Conservation (phyloP, 768 basidiomycete genomes). For the Trametes punicea region DNA sequence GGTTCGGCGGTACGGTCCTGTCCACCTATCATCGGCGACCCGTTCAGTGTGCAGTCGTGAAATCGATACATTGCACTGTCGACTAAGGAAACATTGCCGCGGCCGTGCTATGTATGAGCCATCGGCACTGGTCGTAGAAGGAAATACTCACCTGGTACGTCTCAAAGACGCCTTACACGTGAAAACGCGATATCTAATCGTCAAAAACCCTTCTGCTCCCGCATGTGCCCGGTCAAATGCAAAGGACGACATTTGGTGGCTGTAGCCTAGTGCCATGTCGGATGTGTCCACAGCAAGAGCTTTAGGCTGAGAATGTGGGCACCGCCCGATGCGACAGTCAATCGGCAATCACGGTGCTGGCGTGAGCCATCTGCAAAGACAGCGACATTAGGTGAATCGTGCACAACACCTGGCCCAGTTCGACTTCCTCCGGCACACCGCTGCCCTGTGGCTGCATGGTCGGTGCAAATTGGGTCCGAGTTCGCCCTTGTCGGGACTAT, state of each 20-base stretch:
- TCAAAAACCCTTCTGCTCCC: too few relatives aligned
- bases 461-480: neutral
- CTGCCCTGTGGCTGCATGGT: neutral
- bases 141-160: neutral
- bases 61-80: neutral
- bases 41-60: too few relatives aligned
- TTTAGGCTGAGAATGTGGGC: constrained; percentile 14
- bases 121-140: neutral
- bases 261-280: neutral
- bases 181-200: too few relatives aligned
- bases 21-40: neutral
- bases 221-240: too few relatives aligned
- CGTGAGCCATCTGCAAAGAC: neutral
- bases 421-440: neutral
- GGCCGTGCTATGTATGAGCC: too few relatives aligned
- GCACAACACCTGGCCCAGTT: too few relatives aligned
- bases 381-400: neutral
- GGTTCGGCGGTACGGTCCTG: constrained; percentile 14
- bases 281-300: neutral
- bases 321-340: constrained; percentile 2
- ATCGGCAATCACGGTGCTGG: constrained; percentile 10
- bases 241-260: neutral
- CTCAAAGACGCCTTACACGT: neutral
- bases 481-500: neutral
- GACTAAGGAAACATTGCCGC: neutral